Evolutionary conservation across 441 rosid species (phyloP), one percentile per base, ranked within the genome.

Genomic region (Euphorbia schlechtendalii): DNA sequence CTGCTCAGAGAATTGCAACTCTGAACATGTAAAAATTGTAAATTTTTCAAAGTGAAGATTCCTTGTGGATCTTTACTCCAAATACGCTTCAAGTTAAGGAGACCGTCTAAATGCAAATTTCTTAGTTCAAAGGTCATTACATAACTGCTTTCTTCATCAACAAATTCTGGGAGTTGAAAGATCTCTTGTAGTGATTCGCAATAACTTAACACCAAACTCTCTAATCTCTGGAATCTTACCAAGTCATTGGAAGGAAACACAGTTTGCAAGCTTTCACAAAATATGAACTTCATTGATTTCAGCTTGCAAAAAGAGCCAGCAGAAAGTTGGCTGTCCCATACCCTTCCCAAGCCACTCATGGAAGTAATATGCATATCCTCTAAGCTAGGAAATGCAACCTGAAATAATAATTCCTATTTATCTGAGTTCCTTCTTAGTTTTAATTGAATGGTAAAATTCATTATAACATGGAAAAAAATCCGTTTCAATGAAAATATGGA

Each of bases 21-120:
- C 0, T 0, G 0, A 48, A 64, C 52, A 4, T 8, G 12, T 4
- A 78, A 38, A 0, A 1, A 10, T 0, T 30, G 28, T 12, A 73
- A 71, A 41, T 75, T 58, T 17, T 43, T 56, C 21, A 78, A 74
- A 6, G 30, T 63, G 53, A 60, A 51, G 27, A 13, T 59, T 56
- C 67, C 69, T 51, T n/a, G 46, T 15, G 69, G 76, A 63, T 74
- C 69, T 20, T 69, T 34, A 46, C 28, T 66, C 78, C 74, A 73
- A 15, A 77, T 30, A 30, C 48, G 57, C 58, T 62, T 74, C 70
- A 78, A 38, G 36, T 65, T 22, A 5, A 48, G 62, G 15, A 78
- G 55, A 10, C 5, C 2, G 12, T 0, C 2, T 24, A 67, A 0
- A 3, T 8, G 0, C 49, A 67, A 34, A 5, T 48, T 15, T 48